Base-by-base conservation (phyloP, 2,329 filamentous ascomycete species). In the Claviceps monticola region DNA sequence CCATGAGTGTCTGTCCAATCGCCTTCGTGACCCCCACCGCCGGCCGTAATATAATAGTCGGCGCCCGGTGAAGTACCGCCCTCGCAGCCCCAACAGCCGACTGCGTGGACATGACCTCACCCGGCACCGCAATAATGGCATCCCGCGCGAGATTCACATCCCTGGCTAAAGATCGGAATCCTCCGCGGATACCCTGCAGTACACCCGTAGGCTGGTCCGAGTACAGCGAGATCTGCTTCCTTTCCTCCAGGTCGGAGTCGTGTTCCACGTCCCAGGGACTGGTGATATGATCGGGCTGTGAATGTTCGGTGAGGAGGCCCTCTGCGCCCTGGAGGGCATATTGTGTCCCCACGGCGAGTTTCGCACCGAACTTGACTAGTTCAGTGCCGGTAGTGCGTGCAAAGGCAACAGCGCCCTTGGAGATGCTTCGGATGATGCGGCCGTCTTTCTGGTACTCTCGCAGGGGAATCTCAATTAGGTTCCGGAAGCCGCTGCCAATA, bases 381-480 rank as follows among this genome's bases (percentile, higher is more conserved):
- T 96, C 93, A 0, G 86, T 94, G 2, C 90, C 90, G 0, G 93
- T 98, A 1, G 89, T 96, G 61, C 86, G 90, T 38, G 88, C 90
- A 67, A 98, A 98, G 2, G 88, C 84, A 8, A 84, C 73, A 0
- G 90, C 89, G 2, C 94, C 93, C 68, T 95, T 97, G 55, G 88
- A 83, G 50, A 98, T 84, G 65, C 88, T 93, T 50, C 93, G 85
- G 4, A 98, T 83, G 50, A 98, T 81, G 34, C 93, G 83, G 0
- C 93, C 93, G 59, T 98, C 93, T 66, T 95, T 96, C 64, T 81
- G 82, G 67, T 98, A 98, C 64, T 98, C 93, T 14, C 81, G 81
- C 64, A 98, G 84, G 0, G 93, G 93, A 3, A 98, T 83, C 51
- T 93, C 84, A 2, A 98, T 79, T 1, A 98, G 78, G 59, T 97